phyloP scores from a whole-genome alignment of 192 early-diverging fungal species.

The Radiomyces spectabilis region DNA sequence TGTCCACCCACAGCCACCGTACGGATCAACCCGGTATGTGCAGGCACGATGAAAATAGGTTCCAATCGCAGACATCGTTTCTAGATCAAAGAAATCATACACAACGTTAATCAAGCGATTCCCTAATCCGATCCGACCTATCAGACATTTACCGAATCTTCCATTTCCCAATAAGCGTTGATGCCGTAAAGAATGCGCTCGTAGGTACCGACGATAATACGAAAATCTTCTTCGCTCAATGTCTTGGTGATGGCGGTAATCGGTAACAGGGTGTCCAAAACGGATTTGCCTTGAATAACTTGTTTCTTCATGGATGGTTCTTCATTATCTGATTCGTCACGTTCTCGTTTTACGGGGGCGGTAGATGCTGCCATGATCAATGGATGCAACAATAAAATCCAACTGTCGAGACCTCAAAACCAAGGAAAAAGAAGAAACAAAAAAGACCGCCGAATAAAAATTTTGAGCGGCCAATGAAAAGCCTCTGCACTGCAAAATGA shows the following conservation, averaged over 20 bases:
- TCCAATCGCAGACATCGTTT: conserved; percentile 35
- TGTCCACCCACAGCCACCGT: conserved; percentile 67
- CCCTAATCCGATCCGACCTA: too few relatives aligned
- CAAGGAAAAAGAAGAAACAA: neutral
- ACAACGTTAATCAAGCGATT: too few relatives aligned
- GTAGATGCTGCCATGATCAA: neutral
- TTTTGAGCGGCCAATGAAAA: too few relatives aligned
- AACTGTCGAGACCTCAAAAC: neutral
- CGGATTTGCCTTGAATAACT: neutral
- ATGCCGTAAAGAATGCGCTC: conserved; percentile 96
- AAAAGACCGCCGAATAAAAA: neutral
- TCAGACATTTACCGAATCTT: conserved; percentile 3
- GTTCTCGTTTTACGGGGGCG: neutral
- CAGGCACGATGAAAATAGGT: conserved; percentile 90
- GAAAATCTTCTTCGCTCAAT: conserved; percentile 36
- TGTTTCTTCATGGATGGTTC: neutral
- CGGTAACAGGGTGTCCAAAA: conserved; percentile 4
- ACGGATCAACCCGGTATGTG: conserved; percentile 94
- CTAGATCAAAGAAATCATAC: neutral
- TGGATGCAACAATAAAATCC: too few relatives aligned
- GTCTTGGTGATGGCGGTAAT: conserved; percentile 5
- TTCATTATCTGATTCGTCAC: neutral
- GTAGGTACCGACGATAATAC: conserved; percentile 82
- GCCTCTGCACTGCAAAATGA: too few relatives aligned
- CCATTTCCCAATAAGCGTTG: conserved; percentile 52